Percentiles rank a stretch among this genome's conserved stretches.
phyloP scores from a whole-genome alignment of 116 monocot genomes.

The Phalaenopsis hybrid region DNA sequence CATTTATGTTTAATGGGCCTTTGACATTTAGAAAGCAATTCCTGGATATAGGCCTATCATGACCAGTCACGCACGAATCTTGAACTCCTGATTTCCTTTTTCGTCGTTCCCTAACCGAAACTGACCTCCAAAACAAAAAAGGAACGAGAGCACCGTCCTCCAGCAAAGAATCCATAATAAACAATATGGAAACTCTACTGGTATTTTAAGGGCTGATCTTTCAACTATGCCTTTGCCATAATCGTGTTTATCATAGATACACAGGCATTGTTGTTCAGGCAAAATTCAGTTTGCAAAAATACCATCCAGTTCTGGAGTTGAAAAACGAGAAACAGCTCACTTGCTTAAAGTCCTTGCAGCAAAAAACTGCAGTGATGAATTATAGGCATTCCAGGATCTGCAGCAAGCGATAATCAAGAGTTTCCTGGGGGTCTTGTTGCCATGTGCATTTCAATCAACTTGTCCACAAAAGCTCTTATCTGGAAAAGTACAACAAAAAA shows the following conservation, averaged over 20 bases:
- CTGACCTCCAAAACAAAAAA: not conserved
- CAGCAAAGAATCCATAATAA: not conserved
- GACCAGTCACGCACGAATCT: not conserved
- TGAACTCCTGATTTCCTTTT: not conserved
- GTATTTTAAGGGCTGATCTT: not conserved
- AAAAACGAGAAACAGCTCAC: not conserved
- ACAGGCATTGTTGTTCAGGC: not conserved
- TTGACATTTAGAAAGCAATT: not conserved
- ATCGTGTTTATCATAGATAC: not conserved
- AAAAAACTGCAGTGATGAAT: not conserved
- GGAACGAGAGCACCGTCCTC: not conserved
- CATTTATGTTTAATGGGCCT: not conserved
- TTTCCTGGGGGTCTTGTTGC: conserved; percentile 32
- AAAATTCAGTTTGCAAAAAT: not conserved
- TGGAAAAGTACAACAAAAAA: conserved; percentile 25
- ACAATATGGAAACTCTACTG: not conserved
- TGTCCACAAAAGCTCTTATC: conserved; percentile 88
- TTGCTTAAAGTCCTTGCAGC: not conserved
- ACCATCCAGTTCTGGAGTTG: not conserved
- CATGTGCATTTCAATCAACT: conserved; percentile 75
- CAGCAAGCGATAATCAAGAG: conserved; percentile 23
- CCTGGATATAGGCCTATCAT: not conserved
- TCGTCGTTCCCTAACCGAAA: not conserved
- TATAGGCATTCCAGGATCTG: not conserved
- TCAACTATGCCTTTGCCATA: not conserved